Base-by-base conservation (phyloP, 1,139 yeast species). In the Taphrina pruni region DNA sequence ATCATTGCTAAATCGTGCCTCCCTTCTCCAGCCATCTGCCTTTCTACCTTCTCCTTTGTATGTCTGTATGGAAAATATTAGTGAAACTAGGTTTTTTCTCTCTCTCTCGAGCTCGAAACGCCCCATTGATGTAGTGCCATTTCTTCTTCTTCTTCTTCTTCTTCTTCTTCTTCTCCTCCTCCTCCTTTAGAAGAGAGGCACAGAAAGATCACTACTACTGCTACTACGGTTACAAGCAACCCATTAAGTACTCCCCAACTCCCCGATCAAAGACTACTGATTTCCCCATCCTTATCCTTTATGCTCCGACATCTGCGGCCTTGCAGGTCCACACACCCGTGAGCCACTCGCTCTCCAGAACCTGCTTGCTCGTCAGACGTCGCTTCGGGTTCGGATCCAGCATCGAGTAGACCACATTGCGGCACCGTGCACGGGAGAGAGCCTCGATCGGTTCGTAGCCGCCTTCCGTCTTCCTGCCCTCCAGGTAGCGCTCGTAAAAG, bases 301-400 rank as follows among this genome's bases (percentile, higher is more conserved):
- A 58, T 26, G 62, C 62, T 36, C 80, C 80, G 14, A 73, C 70
- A 55, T 82, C 85, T 43, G 88, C 92, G 11, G 90, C 89, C 58
- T 84, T 86, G 77, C 97, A 91, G 41, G 90, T 86, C 72, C 81
- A 83, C 71, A 93, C 91, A 77, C 90, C 95, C 72, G 97, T 82
- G 1, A 97, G 97, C 98, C 98, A 94, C 79, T 94, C 98, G 77
- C 96, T 88, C 77, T 89, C 91, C 77, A 94, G 81, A 45, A 93
- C 87, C 79, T 94, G 97, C 75, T 87, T 86, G 38, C 95, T 96
- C 32, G 90, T 93, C 73, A 94, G 89, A 77, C 99, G 84, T 74
- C 98, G 84, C 46, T 78, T 74, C 1, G 98, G 97, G 62, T 88
- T 87, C 0, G 99, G 98, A 76, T 94, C 98, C 75, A 93, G 81